Evolutionary conservation across 805 yeast species (phyloP), one percentile per base, ranked within the genome.

Genomic region (Ogataea kodamae): DNA sequence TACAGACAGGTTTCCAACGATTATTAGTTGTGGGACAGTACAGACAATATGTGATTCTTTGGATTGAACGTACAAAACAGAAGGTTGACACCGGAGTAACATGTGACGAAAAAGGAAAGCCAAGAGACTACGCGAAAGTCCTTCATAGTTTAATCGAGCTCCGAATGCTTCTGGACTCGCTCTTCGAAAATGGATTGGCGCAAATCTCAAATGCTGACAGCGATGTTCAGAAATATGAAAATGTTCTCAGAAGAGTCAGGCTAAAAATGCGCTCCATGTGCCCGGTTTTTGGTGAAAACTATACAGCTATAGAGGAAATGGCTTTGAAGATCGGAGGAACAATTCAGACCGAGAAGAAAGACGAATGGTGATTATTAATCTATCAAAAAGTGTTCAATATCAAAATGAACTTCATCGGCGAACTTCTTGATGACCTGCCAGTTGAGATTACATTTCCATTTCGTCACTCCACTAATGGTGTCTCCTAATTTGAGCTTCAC

Each of bases 401-500:
- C 84, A 48, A 89, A 76, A 7, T 72, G 65, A 6, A 88, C 64
- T 13, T 81, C 84, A 13, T 65, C 57, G 0, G 95, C 77, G 22
- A 87, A 64, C 29, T 68, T 67, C 41, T 70, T 68, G 8, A 82
- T 71, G 6, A 76, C 68, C 20, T 70, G 70, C 83, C 86, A 87
- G 25, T 76, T 70, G 6, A 81, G 75, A 49, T 83, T 84, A 41
- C 86, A 77, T 52, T 74, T 80, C 95, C 95, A 88, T 48, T 80
- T 74, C 1, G 83, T 72, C 37, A 75, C 73, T 12, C 87, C 75
- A 34, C 76, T 81, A 25, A 87, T 74, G 2, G 71, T 55, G 39
- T 57, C 59, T 40, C 57, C 64, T 38, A 42, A 45, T 33, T 49
- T 47, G 35, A 55, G 35, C 36, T 48, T 49, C 22, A 52, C 38